These are phyloP conservation scores for Candida stauntonica DNA, from an alignment of 805 yeast genomes.

Conservation along the genomic window DNA sequence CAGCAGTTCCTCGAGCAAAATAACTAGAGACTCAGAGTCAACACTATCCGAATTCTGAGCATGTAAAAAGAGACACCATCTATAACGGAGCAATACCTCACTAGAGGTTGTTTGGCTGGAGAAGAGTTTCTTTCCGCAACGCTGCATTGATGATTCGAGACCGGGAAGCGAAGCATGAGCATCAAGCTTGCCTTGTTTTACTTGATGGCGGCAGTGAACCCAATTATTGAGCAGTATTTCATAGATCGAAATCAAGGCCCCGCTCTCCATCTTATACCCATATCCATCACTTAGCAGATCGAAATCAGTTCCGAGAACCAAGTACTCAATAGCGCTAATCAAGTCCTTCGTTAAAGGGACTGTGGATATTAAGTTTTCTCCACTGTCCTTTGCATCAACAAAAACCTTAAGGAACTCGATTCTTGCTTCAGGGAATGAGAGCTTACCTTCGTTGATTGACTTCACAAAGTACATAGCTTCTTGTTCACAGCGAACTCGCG, in stretches of 20 bases:
- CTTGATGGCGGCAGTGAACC: conserved; percentile 29
- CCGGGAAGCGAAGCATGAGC: neutral
- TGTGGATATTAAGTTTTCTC: neutral
- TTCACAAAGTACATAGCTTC: conserved; percentile 8
- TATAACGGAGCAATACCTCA: too few species aligned
- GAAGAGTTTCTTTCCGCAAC: conserved; percentile 39
- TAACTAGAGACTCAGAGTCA: conserved; percentile 30
- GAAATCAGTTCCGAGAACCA: too few species aligned
- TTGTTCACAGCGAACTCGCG: conserved; percentile 25
- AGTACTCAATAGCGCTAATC: neutral
- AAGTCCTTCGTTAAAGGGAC: neutral
- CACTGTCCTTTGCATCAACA: conserved; percentile 24
- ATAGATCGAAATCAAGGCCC: conserved; percentile 31
- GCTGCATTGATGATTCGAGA: conserved; percentile 38
- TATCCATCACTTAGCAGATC: too few species aligned
- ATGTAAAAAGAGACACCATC: conserved; percentile 46
- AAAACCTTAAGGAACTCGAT: conserved; percentile 11
- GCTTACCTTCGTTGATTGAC: conserved; percentile 27
- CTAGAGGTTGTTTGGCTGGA: too few species aligned
- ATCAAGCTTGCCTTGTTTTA: neutral
- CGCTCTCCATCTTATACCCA: too few species aligned
- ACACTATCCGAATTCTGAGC: conserved; percentile 38
- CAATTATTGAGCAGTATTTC: conserved; percentile 45
- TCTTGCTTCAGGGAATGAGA: conserved; percentile 20
- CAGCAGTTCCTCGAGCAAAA: conserved; percentile 25